Conservation (phyloP, 116 monocot species). For the Dioscorea cayenensis region DNA sequence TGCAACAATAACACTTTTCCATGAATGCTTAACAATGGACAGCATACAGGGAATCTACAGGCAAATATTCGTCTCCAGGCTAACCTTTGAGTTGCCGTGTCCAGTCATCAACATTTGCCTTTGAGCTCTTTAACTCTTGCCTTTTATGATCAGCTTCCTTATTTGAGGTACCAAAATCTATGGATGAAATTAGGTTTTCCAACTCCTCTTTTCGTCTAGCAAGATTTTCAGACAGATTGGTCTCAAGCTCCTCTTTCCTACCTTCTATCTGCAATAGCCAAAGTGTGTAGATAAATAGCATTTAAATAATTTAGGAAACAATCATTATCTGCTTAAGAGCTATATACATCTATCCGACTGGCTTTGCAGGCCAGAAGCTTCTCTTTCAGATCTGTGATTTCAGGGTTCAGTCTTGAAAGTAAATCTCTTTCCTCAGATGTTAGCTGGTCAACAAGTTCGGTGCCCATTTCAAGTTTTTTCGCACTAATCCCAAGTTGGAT, state of each 20-base stretch:
- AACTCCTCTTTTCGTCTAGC: constrained; percentile 81
- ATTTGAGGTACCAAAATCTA: constrained; percentile 47
- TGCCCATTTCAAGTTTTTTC: constrained; percentile 97
- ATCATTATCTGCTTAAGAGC: no score
- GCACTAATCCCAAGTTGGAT: constrained; percentile 84
- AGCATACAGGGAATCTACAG: background rate
- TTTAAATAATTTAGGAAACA: no score
- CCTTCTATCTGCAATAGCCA: constrained; percentile 63
- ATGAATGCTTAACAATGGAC: background rate
- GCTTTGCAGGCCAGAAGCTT: constrained; percentile 78
- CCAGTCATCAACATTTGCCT: constrained; percentile 54
- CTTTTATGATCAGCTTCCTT: constrained; percentile 57
- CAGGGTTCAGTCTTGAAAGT: constrained; percentile 85
- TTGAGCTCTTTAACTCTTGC: constrained; percentile 55
- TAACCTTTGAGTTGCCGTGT: constrained; percentile 70
- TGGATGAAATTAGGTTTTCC: constrained; percentile 58
- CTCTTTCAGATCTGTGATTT: constrained; percentile 94
- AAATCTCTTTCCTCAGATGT: constrained; percentile 64
- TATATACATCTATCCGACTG: constrained; percentile 64
- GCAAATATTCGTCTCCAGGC: constrained; percentile 3
- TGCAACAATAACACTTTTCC: constrained; percentile 13
- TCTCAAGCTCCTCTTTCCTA: constrained; percentile 93
- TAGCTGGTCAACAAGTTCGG: constrained; percentile 93
- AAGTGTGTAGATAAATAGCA: background rate
- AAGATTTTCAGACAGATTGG: constrained; percentile 91